Base-by-base conservation (phyloP, 129 eudicot genomes). In the Chrysanthemum seticuspe region DNA sequence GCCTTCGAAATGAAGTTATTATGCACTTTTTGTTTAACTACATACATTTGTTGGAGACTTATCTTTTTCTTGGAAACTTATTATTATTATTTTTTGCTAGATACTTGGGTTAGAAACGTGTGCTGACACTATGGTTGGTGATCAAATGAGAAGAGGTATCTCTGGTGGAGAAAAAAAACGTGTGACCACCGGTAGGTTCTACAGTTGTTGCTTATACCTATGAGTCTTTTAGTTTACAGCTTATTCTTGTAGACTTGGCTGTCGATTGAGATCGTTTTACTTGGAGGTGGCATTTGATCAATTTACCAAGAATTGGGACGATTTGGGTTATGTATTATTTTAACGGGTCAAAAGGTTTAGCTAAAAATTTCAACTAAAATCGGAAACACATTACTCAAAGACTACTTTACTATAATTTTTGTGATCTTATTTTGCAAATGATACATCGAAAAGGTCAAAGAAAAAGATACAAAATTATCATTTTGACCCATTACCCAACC, bases 111-210 rank as follows among this genome's bases (percentile, higher is more conserved):
- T 86, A 60, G 91, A 86, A 31, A 72, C 72, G 6, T 80, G 87
- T 62, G 91, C 91, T n/a, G 85, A 86, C 75, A 83, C 87, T 59
- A 52, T 83, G 68, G 77, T 80, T 59, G 87, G 91, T n/a, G 85
- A 86, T 62, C 79, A 83, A 74, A 86, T 86, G 91, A 55, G 83
- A 48, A 74, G 91, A 57, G 91, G 91, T 13, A 83, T 86, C 36
- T 86, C 91, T 7, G 91, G 91, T 7, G 91, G 91, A 57, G 87
- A 86, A 75, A 67, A 80, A 73, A 86, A 86, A 76, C 78, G 87
- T 60, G 83, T 86, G 4, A 86, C 91, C n/a, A 77, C 77, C 14
- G 87, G 90, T 77, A 77, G 10, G 75, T 50, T 50, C 10, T 29
- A 34, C 36, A 51, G 10, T 10, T 40, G 19, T 18, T 48, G 12